phyloP scores from a whole-genome alignment of 441 rosid species.

The Rhodomyrtus psidioides region DNA sequence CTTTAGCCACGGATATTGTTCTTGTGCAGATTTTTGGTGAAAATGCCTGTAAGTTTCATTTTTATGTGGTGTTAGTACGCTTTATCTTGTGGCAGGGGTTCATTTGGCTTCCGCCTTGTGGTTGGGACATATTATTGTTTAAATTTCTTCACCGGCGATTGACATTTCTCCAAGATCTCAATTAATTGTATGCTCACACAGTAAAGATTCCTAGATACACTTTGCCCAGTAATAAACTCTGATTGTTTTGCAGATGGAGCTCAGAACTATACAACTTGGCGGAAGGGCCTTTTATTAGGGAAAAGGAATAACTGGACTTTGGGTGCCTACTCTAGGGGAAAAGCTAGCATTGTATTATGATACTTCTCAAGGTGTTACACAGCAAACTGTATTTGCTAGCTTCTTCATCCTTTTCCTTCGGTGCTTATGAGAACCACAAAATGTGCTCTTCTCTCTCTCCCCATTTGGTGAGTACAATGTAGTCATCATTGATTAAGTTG shows the following conservation, averaged over 20 bases:
- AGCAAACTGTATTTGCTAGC: neutral
- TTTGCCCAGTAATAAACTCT: neutral
- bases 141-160: neutral
- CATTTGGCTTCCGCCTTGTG: neutral
- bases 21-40: conserved; percentile 59
- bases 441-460: neutral
- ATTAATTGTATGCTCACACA: neutral
- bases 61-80: neutral
- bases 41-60: neutral
- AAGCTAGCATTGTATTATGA: neutral
- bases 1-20: conserved; percentile 41
- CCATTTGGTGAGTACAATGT: neutral
- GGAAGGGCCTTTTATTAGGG: neutral
- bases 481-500: neutral
- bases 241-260: neutral
- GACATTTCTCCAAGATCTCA: neutral
- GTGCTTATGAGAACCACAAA: neutral
- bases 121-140: neutral
- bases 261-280: neutral
- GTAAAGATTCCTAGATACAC: neutral
- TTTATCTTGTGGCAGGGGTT: neutral
- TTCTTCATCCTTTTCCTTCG: neutral
- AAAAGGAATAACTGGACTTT: neutral
- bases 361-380: neutral
- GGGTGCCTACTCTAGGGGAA: neutral